Conservation (phyloP, 768 basidiomycete species). For the Lentinula edodes region DNA sequence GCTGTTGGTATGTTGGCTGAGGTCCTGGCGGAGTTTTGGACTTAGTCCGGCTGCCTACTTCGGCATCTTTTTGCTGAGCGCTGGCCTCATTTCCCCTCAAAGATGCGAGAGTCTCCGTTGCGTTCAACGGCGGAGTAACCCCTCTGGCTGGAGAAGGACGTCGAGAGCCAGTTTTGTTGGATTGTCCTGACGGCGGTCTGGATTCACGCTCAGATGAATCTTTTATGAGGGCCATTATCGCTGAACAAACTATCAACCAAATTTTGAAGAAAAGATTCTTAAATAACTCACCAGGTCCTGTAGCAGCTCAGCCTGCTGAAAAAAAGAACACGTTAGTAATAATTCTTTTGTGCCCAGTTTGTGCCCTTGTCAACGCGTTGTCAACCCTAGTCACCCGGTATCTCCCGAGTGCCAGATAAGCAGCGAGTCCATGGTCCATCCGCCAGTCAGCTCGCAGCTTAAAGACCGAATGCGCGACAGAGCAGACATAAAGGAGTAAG, state of each 20-base stretch:
- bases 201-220: conserved; percentile 1
- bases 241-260: background rate
- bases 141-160: background rate
- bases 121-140: background rate
- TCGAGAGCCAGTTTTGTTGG: background rate
- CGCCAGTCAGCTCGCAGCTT: background rate
- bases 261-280: background rate
- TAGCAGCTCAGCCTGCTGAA: background rate
- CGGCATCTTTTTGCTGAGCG: background rate
- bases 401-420: background rate
- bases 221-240: background rate
- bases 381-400: background rate
- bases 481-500: background rate
- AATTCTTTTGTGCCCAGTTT: background rate
- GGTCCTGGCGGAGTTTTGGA: background rate
- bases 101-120: background rate
- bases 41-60: background rate
- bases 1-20: background rate
- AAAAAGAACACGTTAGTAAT: background rate
- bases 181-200: background rate
- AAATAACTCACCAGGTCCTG: background rate
- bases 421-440: background rate
- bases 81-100: background rate
- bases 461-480: background rate
- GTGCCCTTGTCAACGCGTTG: background rate